Conservation (phyloP, 2,329 filamentous ascomycete genomes). For the Pseudopyrenochaeta lycopersici region DNA sequence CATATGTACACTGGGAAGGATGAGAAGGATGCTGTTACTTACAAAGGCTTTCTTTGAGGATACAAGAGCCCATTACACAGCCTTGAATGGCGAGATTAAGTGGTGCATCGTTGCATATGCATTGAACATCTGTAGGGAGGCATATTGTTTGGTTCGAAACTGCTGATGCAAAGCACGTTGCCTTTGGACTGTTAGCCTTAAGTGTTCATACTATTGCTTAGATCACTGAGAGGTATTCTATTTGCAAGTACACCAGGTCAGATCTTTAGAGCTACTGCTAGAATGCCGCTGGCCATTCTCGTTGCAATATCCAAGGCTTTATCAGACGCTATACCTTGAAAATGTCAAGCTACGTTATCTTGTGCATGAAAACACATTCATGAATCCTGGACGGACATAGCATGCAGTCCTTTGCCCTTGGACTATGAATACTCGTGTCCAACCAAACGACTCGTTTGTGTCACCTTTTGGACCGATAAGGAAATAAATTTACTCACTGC, state of each 20-base stretch:
- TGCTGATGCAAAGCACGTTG: slow-evolving; percentile 11
- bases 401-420: too few relatives aligned
- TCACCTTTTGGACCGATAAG: not conserved
- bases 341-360: too few relatives aligned
- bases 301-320: too few relatives aligned
- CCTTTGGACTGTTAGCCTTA: not conserved
- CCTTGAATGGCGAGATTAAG: slow-evolving; percentile 16
- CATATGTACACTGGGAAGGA: not conserved
- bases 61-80: slow-evolving; percentile 19
- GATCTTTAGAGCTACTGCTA: too few relatives aligned
- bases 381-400: too few relatives aligned
- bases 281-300: too few relatives aligned
- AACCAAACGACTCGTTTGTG: not conserved
- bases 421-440: too few relatives aligned
- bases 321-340: too few relatives aligned
- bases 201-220: not conserved
- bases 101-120: slow-evolving; percentile 14
- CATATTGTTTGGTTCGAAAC: slow-evolving; percentile 13
- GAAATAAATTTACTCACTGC: slow-evolving; percentile 4
- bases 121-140: slow-evolving; percentile 10
- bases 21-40: not conserved
- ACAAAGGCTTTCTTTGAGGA: slow-evolving; percentile 19
- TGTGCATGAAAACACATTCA: too few relatives aligned
- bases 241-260: too few relatives aligned
- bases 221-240: too few relatives aligned